Base-by-base conservation (phyloP, 305 asterid species). In the Fraxinus xanthoxyloides region DNA sequence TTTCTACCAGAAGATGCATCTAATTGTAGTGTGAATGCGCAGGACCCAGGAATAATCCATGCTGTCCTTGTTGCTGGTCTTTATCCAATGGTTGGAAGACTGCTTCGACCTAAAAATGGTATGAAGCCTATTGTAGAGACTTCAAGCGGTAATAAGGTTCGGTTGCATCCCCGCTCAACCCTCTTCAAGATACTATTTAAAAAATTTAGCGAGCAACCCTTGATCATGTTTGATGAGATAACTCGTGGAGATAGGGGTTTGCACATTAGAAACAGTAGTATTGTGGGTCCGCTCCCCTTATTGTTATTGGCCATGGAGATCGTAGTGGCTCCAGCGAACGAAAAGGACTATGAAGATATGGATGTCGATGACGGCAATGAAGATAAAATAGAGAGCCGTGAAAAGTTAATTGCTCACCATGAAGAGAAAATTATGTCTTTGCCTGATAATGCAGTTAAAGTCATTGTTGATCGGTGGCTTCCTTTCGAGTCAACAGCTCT, bases 21-120 rank as follows among this genome's bases (percentile, higher is more conserved):
- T 79, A 78, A 46, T 28, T 93, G 90, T 83, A 94, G 95, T 84
- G 83, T 88, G 23, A 97, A 97, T 46, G 89, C 94, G 13, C 93
- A 78, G 17, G 91, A 97, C 73, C 95, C 98, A 0, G 99, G 99
- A 70, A 91, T 94, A 79, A 85, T 96, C 34, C 94, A 92, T 35
- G 90, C 97, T 51, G 96, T 97, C 24, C 88, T 97, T 82, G 88
- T 92, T 70, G 88, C 97, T 4, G 98, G 98, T 81, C 85, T 94
- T 75, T 97, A 97, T 89, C 98, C 98, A n/a, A 93, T 86, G 94
- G 90, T 94, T 5, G 99, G 98, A 84, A 92, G 92, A 87, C 77
- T 95, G 81, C 85, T 92, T 84, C 89, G 92, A 0, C 88, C 88
- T 34, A 85, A 77, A 86, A 83, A 76, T 35, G 91, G 92, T 78